Percentiles rank a stretch among this genome's conserved stretches.
These are phyloP conservation scores for Aspergillus sp. DNA, from an alignment of 2,329 filamentous ascomycete species.

Conservation along the genomic window DNA sequence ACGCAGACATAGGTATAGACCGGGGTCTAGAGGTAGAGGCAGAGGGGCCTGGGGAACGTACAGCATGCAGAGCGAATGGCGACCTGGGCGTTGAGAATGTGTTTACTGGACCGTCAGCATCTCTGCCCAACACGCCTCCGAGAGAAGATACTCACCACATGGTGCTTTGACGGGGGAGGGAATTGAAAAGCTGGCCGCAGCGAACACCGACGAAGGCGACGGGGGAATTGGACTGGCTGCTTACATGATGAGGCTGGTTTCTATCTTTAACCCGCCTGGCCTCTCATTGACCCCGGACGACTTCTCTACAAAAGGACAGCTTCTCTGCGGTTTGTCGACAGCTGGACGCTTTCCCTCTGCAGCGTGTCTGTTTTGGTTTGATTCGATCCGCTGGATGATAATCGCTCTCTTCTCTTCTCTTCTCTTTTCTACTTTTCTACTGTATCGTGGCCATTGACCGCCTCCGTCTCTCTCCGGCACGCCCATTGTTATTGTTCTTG, in stretches of 20 bases:
- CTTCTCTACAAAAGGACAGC: not conserved
- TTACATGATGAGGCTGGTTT: not conserved
- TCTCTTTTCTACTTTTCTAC: not conserved
- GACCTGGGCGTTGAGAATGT: constrained; percentile 96
- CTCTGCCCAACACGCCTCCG: too few species aligned
- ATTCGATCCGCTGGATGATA: too few species aligned
- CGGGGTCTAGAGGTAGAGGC: constrained; percentile 3
- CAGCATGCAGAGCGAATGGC: constrained; percentile 93
- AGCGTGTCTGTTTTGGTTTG: too few species aligned
- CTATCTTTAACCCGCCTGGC: not conserved
- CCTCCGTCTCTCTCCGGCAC: not conserved
- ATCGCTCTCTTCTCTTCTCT: not conserved
- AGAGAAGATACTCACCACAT: not conserved
- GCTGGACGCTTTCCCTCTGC: too few species aligned
- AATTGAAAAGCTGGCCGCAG: not conserved
- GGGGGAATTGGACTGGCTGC: constrained; percentile 1
- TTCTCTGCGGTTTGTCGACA: too few species aligned
- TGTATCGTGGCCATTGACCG: not conserved
- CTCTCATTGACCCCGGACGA: not conserved
- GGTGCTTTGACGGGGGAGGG: not conserved
- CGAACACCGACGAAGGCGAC: not conserved
- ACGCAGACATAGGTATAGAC: too few species aligned
- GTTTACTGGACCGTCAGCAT: constrained; percentile 59
- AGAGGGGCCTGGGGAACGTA: constrained; percentile 39
- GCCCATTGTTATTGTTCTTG: not conserved